Conservation (phyloP, 2,329 filamentous ascomycete species). For the Colletotrichum sp. region DNA sequence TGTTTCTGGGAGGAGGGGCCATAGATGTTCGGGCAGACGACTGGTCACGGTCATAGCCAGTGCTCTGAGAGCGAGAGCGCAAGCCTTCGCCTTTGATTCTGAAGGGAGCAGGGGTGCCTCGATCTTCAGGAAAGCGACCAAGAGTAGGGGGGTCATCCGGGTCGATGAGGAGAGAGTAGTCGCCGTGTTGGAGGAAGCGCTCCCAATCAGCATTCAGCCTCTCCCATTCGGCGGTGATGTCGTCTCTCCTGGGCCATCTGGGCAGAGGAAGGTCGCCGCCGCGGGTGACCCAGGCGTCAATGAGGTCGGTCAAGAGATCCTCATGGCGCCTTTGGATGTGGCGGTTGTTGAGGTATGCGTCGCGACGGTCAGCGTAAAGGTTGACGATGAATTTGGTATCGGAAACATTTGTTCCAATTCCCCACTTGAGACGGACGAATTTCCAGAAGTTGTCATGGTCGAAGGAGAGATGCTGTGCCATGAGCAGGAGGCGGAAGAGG, state of each 20-base stretch:
- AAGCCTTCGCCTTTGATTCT: not conserved
- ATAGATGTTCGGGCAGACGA: not conserved
- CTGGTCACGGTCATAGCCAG: not conserved
- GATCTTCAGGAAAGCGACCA: not conserved
- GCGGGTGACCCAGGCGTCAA: not conserved
- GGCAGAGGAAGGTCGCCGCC: not conserved
- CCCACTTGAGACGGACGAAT: not conserved
- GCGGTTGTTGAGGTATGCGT: not conserved
- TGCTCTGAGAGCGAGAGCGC: not conserved
- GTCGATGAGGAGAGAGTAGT: not conserved
- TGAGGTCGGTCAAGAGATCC: conserved; percentile 8
- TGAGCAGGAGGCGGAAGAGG: not conserved
- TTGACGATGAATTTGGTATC: not conserved
- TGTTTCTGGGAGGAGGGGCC: not conserved
- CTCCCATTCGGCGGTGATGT: not conserved
- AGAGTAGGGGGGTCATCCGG: not conserved
- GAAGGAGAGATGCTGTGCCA: conserved; percentile 1
- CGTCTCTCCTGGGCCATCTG: not conserved
- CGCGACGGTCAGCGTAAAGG: not conserved
- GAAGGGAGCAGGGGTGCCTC: not conserved
- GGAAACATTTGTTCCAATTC: too few relatives aligned
- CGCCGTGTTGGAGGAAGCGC: not conserved
- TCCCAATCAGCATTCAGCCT: not conserved
- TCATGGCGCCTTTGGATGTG: not conserved
- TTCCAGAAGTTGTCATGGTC: not conserved